phyloP scores from a whole-genome alignment of 1,139 yeast species.

The Protomyces lactucae-debilis region DNA sequence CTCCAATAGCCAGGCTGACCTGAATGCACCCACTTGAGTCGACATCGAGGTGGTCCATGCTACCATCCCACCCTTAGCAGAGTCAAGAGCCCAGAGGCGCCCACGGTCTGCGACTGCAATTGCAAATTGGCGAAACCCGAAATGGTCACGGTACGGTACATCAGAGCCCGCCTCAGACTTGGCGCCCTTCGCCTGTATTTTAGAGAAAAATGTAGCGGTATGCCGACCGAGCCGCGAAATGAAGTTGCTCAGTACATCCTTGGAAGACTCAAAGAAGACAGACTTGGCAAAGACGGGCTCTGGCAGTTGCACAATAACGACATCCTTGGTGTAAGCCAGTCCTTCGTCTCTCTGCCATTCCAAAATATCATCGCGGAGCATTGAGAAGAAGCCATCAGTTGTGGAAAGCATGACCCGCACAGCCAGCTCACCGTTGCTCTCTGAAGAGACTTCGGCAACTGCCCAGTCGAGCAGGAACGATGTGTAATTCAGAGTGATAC shows the following conservation, averaged over 20 bases:
- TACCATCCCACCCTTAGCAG: conserved; percentile 40
- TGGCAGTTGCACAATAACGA: conserved; percentile 44
- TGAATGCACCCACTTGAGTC: not conserved
- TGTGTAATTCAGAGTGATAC: not conserved
- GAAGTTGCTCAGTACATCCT: conserved; percentile 45
- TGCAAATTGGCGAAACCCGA: conserved; percentile 51
- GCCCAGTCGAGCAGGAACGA: not conserved
- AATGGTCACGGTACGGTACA: conserved; percentile 37
- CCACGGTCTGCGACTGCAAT: conserved; percentile 47
- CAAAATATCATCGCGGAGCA: conserved; percentile 19
- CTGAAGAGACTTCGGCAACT: conserved; percentile 1
- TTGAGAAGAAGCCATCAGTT: conserved; percentile 3
- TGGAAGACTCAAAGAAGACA: conserved; percentile 42
- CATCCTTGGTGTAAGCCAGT: conserved; percentile 42
- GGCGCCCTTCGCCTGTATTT: conserved; percentile 33
- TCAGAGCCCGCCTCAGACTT: conserved; percentile 9
- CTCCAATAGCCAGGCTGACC: not conserved
- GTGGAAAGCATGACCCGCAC: conserved; percentile 19
- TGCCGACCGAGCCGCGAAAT: conserved; percentile 42
- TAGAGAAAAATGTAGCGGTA: conserved; percentile 26
- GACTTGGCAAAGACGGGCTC: conserved; percentile 42
- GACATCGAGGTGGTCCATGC: conserved; percentile 44
- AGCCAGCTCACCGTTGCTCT: not conserved
- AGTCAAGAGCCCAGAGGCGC: conserved; percentile 46
- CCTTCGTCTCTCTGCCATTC: conserved; percentile 51